These are phyloP conservation scores for Reticulomyxa filosa DNA, from an alignment of 78 protist species.

Conservation along the genomic window DNA sequence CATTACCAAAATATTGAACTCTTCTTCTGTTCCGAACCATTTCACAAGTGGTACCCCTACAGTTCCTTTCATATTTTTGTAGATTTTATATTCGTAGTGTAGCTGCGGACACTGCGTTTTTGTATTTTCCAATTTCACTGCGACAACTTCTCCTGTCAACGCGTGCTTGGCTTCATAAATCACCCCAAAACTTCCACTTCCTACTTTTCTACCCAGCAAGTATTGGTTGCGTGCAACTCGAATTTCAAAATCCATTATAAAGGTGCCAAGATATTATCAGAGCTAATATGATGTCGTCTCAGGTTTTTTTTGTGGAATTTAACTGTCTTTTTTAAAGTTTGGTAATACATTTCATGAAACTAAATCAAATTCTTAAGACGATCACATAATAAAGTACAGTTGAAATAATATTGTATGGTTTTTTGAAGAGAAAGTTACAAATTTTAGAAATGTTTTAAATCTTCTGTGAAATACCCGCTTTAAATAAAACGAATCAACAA, in stretches of 20 bases:
- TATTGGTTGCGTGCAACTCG: constrained; percentile 23
- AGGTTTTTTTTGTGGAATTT: no score
- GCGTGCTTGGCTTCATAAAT: constrained; percentile 42
- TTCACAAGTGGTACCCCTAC: constrained; percentile 64
- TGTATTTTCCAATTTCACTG: constrained; percentile 50
- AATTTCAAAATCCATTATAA: constrained; percentile 6
- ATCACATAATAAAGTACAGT: no score
- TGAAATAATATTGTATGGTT: no score
- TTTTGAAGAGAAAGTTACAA: no score
- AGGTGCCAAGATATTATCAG: no score
- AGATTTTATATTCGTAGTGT: constrained; percentile 75
- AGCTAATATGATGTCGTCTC: no score
- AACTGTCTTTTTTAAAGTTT: no score
- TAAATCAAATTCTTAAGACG: no score
- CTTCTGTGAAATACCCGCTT: no score
- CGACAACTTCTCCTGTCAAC: constrained; percentile 47
- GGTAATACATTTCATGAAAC: no score
- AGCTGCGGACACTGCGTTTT: constrained; percentile 83
- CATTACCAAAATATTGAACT: constrained; percentile 61
- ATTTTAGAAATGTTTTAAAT: no score
- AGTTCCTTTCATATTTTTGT: constrained; percentile 46
- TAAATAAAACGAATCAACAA: no score
- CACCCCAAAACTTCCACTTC: constrained; percentile 69
- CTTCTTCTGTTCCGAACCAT: constrained; percentile 88
- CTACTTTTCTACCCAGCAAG: constrained; percentile 41